phyloP scores from a whole-genome alignment of 2,329 filamentous ascomycete species.

The Cordyceps fumosorosea region DNA sequence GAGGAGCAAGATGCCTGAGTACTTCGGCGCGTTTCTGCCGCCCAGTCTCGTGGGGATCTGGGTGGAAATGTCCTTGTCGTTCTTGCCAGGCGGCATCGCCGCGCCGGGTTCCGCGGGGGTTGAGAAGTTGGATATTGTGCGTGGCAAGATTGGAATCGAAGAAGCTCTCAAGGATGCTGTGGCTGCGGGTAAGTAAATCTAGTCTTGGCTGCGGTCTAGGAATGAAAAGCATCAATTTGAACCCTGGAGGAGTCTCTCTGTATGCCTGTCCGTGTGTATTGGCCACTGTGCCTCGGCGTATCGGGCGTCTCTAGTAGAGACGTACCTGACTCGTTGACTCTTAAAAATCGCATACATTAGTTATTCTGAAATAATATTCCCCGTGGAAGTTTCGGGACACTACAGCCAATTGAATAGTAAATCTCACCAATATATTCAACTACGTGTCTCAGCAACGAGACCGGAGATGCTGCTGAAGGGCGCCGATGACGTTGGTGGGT shows the following conservation, averaged over 20 bases:
- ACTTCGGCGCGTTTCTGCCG: slow-evolving; percentile 20
- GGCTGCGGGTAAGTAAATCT: not conserved
- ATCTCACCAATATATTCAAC: no score
- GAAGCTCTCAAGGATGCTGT: slow-evolving; percentile 16
- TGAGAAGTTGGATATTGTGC: slow-evolving; percentile 17
- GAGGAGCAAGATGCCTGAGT: slow-evolving; percentile 17
- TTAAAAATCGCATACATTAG: no score
- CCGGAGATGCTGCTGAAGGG: not conserved
- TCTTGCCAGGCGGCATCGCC: slow-evolving; percentile 23
- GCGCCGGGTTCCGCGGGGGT: slow-evolving; percentile 15
- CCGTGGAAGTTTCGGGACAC: no score
- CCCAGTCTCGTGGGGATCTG: slow-evolving; percentile 20
- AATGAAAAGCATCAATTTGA: no score
- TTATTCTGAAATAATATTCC: no score
- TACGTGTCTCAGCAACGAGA: not conserved
- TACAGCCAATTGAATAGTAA: no score
- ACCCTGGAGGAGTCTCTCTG: no score
- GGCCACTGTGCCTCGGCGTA: no score
- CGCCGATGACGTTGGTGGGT: slow-evolving; percentile 10
- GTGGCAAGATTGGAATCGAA: slow-evolving; percentile 18
- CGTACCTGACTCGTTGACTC: no score
- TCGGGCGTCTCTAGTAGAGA: no score
- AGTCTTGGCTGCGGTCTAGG: no score
- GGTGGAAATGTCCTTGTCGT: slow-evolving; percentile 25
- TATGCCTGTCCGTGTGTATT: no score